Percentiles rank a stretch among this genome's conserved stretches.
phyloP scores from a whole-genome alignment of 371 early-diverging fungal genomes.

The Syncephalastrum sp. region DNA sequence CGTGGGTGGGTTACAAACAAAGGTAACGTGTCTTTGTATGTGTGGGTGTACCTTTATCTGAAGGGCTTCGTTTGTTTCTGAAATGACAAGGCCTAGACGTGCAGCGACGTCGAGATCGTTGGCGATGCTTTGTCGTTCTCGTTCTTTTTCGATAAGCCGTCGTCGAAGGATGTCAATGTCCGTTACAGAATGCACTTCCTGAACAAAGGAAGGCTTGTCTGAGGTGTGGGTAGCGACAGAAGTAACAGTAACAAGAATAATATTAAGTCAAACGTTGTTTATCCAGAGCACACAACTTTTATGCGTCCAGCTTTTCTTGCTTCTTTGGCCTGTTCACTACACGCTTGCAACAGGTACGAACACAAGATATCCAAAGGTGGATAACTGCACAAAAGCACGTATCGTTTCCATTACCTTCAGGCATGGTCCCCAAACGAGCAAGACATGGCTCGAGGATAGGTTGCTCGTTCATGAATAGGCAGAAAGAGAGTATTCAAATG shows the following conservation, averaged over 20 bases:
- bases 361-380: not conserved
- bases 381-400: not conserved
- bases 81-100: slow-evolving; percentile 62
- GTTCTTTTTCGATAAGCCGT: slow-evolving; percentile 61
- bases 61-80: slow-evolving; percentile 62
- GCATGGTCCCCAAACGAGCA: slow-evolving; percentile 46
- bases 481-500: too few species aligned
- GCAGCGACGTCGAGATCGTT: slow-evolving; percentile 67
- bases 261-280: not conserved
- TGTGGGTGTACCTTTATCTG: slow-evolving; percentile 47
- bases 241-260: not conserved
- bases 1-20: not conserved
- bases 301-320: not conserved
- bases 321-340: not conserved
- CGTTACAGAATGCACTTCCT: slow-evolving; percentile 45
- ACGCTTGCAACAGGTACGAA: not conserved
- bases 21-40: not conserved
- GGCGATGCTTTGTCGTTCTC: slow-evolving; percentile 61
- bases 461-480: slow-evolving; percentile 12
- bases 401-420: slow-evolving; percentile 34
- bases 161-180: slow-evolving; percentile 52
- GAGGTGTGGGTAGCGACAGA: not conserved
- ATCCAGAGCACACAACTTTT: slow-evolving; percentile 1
- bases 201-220: slow-evolving; percentile 50
- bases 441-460: slow-evolving; percentile 47